Evolutionary conservation across 768 basidiomycete species (phyloP), one percentile per base, ranked within the genome.

Genomic region (Pleurotus djamor): DNA sequence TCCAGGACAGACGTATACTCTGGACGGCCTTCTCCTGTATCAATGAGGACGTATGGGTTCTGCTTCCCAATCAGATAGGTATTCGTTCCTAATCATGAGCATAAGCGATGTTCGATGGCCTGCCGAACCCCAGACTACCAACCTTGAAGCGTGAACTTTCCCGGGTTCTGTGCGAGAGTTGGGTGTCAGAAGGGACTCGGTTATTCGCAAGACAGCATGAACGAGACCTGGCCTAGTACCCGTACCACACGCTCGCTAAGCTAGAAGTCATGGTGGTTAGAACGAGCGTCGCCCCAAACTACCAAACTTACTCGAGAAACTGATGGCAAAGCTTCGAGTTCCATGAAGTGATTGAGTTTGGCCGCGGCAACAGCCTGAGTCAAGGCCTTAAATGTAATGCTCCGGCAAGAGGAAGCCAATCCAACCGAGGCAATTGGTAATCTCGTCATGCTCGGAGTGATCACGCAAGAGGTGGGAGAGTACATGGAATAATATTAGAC

Each of bases 111-210:
- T 16, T 4, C n/a, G 13, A 60, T 9, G 48, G 56, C 36, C 7
- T 4, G 58, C n/a, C 47, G 13, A 14, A 6, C 17, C 28, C 12
- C 7, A 21, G 13, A 13, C 34, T 56, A 28, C 21, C 21, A 43
- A 88, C 92, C 94, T 78, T 95, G 92, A 0, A 96, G 77, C 0
- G 93, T 94, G 69, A 92, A 94, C 65, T 90, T 87, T 3, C 93
- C 89, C 6, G 94, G 92, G 66, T 96, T 96, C 90, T 94, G 64
- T 17, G 12, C 12, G 17, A 43, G 41, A 32, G 32, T 21, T 16
- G 21, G 38, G 37, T 13, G 17, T 21, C 13, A 43, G 41, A 57
- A 55, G 33, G 10, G 17, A 2, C 16, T 10, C 7, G 16, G 7
- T 7, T 47, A 47, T 12, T 17, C 17, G 17, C 5, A 17, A 16